Base-by-base conservation (phyloP, 345 rosid genomes). In the Clausena lansium region DNA sequence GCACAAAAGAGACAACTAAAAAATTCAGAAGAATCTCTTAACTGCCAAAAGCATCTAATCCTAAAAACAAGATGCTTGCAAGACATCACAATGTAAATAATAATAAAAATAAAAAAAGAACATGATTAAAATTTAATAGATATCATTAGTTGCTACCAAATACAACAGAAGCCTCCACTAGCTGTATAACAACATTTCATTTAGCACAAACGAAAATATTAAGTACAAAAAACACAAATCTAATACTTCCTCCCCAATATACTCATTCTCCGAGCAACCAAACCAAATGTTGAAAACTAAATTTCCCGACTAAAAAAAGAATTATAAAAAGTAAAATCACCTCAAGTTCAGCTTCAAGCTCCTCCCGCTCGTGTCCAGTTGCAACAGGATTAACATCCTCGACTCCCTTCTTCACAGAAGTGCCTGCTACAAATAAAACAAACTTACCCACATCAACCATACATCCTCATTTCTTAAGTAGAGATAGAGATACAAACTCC, bases 311-410 rank as follows among this genome's bases (percentile, higher is more conserved):
- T 19, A 0, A 70, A 30, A 6, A 76, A 39, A 54, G 63, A 10
- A 24, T 0, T 39, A 8, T 28, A 28, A 19, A 67, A 74, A 72
- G 20, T 52, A 60, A 71, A 78, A 67, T 60, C 71, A 95, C 97
- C 99, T 87, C 76, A 38, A 92, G 76, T 83, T 90, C 95, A 71
- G 91, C 88, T 77, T 89, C 93, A 71, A 92, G 86, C 88, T 95
- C 99, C 84, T 95, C 97, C 50, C 89, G 88, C 81, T 95, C 96
- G 20, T 93, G 97, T n/a, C 98, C 98, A 45, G 99, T 93, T 2
- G 98, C 97, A 80, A 92, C 90, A 13, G 94, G 98, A 91, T 88
- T 86, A 55, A 91, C 84, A 84, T 91, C 92, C 81, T 91, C 97
- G 68, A 89, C 89, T 67, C 62, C 87, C 87, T 89, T 91, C 88